A percentile compares a stretch with the other conserved stretches of the same genome.
These are phyloP conservation scores for Chlorella sorokiniana DNA, from an alignment of 139 green algal species.

Conservation along the genomic window DNA sequence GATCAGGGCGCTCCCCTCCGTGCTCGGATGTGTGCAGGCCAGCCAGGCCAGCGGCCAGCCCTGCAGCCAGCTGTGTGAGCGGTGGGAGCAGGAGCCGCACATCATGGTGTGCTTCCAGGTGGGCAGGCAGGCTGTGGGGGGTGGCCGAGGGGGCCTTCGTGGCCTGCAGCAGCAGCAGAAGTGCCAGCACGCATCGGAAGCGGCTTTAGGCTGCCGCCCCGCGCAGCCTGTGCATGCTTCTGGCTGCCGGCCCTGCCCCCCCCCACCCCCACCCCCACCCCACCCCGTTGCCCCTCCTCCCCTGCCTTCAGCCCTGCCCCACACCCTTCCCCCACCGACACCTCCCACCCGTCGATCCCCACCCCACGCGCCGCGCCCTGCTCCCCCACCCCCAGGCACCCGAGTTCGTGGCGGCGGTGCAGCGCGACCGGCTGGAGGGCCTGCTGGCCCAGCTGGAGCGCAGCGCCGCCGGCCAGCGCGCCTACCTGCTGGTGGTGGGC, in stretches of 20 bases:
- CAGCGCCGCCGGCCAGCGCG: constrained; percentile 2
- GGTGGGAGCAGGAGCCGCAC: constrained; percentile 18
- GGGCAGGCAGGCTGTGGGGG: neutral
- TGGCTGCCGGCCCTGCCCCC: no score
- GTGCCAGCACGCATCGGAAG: no score
- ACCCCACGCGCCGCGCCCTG: neutral
- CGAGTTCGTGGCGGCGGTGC: constrained; percentile 39
- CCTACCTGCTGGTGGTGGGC: constrained; percentile 26
- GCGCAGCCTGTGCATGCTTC: no score
- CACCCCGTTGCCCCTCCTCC: neutral
- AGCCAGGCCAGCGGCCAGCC: neutral
- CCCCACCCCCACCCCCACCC: no score
- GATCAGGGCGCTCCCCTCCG: no score
- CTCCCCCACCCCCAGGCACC: neutral
- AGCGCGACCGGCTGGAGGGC: constrained; percentile 13
- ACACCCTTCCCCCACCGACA: neutral
- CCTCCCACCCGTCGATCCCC: no score
- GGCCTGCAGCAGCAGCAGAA: neutral
- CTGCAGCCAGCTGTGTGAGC: constrained; percentile 1
- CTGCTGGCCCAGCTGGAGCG: constrained; percentile 22
- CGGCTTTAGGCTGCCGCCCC: no score
- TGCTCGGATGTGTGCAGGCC: neutral
- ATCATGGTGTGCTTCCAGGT: constrained; percentile 5
- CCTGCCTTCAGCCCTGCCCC: neutral
- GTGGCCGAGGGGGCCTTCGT: neutral